Evolutionary conservation across 192 early-diverging fungal genomes (phyloP).

Genomic region (Linnemannia elongata): DNA sequence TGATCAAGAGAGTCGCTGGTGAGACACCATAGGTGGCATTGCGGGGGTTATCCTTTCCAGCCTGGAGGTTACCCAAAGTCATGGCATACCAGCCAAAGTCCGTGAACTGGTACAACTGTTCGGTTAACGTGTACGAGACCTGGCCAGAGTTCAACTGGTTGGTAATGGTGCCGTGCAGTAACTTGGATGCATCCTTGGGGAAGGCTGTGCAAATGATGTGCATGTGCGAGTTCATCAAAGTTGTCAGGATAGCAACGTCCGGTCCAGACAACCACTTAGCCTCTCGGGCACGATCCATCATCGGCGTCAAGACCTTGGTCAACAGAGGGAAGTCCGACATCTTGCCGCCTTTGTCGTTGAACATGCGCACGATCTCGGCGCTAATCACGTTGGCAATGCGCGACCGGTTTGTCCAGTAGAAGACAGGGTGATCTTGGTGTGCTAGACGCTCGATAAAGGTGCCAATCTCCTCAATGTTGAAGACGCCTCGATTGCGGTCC

Average conservation of each 20-base stretch:
- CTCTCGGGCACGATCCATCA: constrained; percentile 26
- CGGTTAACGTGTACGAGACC: not conserved
- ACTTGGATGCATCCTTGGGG: constrained; percentile 14
- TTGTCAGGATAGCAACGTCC: constrained; percentile 13
- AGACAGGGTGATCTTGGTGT: constrained; percentile 9
- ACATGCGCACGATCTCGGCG: not conserved
- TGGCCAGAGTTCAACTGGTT: not conserved
- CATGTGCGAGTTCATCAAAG: constrained; percentile 9
- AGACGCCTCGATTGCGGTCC: not conserved
- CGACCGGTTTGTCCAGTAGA: constrained; percentile 32
- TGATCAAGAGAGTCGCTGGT: constrained; percentile 13
- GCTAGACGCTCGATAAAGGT: constrained; percentile 31
- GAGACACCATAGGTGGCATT: not conserved
- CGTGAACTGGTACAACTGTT: not conserved
- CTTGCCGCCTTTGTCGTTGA: not conserved
- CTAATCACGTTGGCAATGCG: not conserved
- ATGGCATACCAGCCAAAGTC: constrained; percentile 11
- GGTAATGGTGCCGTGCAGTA: constrained; percentile 17
- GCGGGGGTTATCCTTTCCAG: not conserved
- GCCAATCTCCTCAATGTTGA: constrained; percentile 20
- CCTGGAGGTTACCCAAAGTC: not conserved
- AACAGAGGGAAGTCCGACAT: not conserved
- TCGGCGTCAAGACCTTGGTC: constrained; percentile 8
- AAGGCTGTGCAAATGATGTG: constrained; percentile 10
- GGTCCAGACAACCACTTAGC: constrained; percentile 25